Evolutionary conservation across 352 stramenopile genomes (phyloP).

Genomic region (Globisporangium rhizosaccharum): DNA sequence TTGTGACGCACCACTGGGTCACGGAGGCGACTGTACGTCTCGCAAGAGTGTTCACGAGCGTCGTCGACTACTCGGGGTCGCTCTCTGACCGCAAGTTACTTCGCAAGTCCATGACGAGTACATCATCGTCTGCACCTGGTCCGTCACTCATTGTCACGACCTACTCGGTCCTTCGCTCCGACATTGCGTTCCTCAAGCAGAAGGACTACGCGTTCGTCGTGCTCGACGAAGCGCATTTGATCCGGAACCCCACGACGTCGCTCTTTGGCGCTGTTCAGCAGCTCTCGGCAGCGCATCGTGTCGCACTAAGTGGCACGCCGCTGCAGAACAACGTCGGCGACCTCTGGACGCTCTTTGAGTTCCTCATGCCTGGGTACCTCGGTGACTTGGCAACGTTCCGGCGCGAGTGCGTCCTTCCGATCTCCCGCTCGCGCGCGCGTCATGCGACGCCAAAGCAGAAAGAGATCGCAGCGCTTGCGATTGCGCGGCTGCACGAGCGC

Average conservation of each 20-base stretch:
- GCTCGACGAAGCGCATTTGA: slow-evolving; percentile 97
- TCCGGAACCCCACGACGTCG: slow-evolving; percentile 93
- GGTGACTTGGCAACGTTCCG: slow-evolving; percentile 77
- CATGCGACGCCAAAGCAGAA: slow-evolving; percentile 76
- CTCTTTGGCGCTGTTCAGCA: slow-evolving; percentile 80
- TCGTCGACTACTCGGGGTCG: slow-evolving; percentile 78
- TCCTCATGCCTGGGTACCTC: slow-evolving; percentile 97
- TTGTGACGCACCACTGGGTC: slow-evolving; percentile 94
- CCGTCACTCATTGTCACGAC: slow-evolving; percentile 61
- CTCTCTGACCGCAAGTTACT: slow-evolving; percentile 36
- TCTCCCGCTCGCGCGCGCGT: slow-evolving; percentile 44
- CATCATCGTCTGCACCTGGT: background rate
- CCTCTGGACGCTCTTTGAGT: slow-evolving; percentile 97
- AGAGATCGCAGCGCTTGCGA: slow-evolving; percentile 69
- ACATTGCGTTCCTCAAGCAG: slow-evolving; percentile 58
- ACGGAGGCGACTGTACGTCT: slow-evolving; percentile 88
- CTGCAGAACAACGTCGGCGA: slow-evolving; percentile 97
- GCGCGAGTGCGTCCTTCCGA: slow-evolving; percentile 55
- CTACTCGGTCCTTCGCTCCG: slow-evolving; percentile 86
- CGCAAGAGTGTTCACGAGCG: slow-evolving; percentile 36
- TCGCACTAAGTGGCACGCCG: slow-evolving; percentile 96
- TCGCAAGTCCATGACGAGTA: slow-evolving; percentile 4
- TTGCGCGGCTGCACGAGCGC: slow-evolving; percentile 92
- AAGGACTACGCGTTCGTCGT: slow-evolving; percentile 84
- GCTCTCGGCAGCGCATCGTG: slow-evolving; percentile 80